Base-by-base conservation (phyloP, 2,329 filamentous ascomycete genomes). In the Fusarium sterilihyphosum region DNA sequence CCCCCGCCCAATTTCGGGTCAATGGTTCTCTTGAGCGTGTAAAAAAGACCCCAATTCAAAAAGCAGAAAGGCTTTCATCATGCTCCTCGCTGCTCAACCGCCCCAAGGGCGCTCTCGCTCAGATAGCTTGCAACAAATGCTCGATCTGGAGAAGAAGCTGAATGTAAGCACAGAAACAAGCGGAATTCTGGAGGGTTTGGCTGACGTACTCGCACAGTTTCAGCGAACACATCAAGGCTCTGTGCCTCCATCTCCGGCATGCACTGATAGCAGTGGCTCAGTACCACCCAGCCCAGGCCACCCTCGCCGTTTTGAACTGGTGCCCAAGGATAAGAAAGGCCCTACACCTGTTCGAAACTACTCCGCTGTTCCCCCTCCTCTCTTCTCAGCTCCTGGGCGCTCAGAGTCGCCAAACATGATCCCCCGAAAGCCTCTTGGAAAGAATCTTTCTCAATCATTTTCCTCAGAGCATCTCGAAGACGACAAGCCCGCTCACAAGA, bases 51-150 rank as follows among this genome's bases (percentile, higher is more conserved):
- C 17, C n/a, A 37, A 37, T 12, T 16, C 12, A 53, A 26, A 24
- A 53, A 37, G 52, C 61, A 47, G 37, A 60, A 52, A 59, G 7
- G 11, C 35, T 44, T 53, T 29, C 53, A 57, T 62, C 46, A 78
- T 78, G 77, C 38, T 70, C 46, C 69, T 73, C 50, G 38, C 62
- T 44, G 60, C 61, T 54, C 70, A 71, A 33, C 41, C 65, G 35
- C 58, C 71, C 16, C 69, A 76, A 50, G 70, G 65, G 71, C 77
- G 75, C 41, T 17, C 65, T 56, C 77, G 78, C 67, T 83, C 84
- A 71, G 85, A 85, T 78, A 89, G 86, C 79, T 86, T 91, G 73
- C 85, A 89, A 79, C 85, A 84, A 67, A 90, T 91, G 89, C 83
- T 91, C 56, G 88, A 90, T 75, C 81, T 91, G 59, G 89, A 91